phyloP scores from a whole-genome alignment of 2,329 filamentous ascomycete genomes.

The Endoconidiophora laricicola region DNA sequence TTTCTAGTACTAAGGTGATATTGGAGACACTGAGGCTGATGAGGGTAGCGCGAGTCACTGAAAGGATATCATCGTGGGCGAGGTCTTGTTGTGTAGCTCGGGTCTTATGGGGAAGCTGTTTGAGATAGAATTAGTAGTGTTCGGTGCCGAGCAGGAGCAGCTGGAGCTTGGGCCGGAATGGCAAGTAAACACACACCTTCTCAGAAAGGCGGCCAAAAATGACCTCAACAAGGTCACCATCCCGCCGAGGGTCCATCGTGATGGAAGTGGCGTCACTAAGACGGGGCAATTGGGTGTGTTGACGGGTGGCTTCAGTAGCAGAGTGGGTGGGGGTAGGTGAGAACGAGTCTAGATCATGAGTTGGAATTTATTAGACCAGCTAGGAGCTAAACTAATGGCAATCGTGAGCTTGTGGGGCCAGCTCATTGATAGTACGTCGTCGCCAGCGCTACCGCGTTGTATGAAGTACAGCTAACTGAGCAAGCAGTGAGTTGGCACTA shows the following conservation, averaged over 20 bases:
- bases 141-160: not conserved
- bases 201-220: slow-evolving; percentile 42
- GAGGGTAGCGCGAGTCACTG: slow-evolving; percentile 43
- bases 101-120: slow-evolving; percentile 45
- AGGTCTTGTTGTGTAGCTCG: slow-evolving; percentile 40
- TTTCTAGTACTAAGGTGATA: slow-evolving; percentile 37
- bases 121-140: not conserved
- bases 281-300: not conserved
- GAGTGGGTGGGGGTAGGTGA: too few relatives aligned
- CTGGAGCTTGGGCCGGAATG: slow-evolving; percentile 12
- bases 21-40: slow-evolving; percentile 40
- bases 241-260: slow-evolving; percentile 20
- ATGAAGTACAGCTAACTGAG: too few relatives aligned
- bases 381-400: too few relatives aligned
- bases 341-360: too few relatives aligned
- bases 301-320: too few relatives aligned
- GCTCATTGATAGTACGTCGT: too few relatives aligned
- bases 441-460: too few relatives aligned
- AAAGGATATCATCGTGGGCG: slow-evolving; percentile 42
- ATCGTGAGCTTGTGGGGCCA: too few relatives aligned
- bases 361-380: too few relatives aligned
- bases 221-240: slow-evolving; percentile 38
- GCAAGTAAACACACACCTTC: slow-evolving; percentile 29
- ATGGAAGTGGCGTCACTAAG: not conserved
- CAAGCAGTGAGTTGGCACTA: too few relatives aligned